Percentiles rank a stretch among this genome's conserved stretches.
Conservation (phyloP, 805 yeast species). For the Zygotorulaspora danielsina region DNA sequence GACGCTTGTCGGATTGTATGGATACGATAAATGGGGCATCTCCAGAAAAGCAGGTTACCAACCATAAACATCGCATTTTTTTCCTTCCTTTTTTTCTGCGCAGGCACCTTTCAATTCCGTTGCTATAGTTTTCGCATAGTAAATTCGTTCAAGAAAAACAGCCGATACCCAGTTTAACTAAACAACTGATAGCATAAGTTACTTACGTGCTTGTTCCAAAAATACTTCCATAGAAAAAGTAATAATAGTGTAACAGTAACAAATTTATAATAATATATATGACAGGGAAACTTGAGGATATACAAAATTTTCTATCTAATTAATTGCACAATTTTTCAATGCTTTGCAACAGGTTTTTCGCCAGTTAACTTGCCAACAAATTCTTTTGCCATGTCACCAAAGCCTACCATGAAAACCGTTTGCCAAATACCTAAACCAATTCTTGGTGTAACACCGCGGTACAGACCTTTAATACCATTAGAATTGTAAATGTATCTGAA, state of each 20-base stretch:
- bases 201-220: too few relatives aligned
- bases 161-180: neutral
- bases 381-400: constrained; percentile 89
- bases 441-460: constrained; percentile 96
- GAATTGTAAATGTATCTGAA: constrained; percentile 75
- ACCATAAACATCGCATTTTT: too few relatives aligned
- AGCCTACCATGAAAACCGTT: constrained; percentile 96
- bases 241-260: too few relatives aligned
- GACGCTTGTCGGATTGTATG: constrained; percentile 59
- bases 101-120: too few relatives aligned
- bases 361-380: constrained; percentile 60
- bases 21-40: constrained; percentile 67
- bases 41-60: constrained; percentile 19
- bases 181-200: too few relatives aligned
- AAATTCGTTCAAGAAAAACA: neutral
- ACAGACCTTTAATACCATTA: constrained; percentile 85
- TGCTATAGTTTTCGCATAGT: too few relatives aligned
- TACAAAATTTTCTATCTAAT: too few relatives aligned
- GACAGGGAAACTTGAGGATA: too few relatives aligned
- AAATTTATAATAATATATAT: constrained; percentile 1
- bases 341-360: constrained; percentile 45
- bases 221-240: too few relatives aligned
- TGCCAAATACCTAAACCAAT: constrained; percentile 97
- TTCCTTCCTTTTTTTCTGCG: too few relatives aligned
- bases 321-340: too few relatives aligned